A percentile compares a stretch with the other conserved stretches of the same genome.
Conservation (phyloP, 331 rosid genomes). For the Saraca asoca region DNA sequence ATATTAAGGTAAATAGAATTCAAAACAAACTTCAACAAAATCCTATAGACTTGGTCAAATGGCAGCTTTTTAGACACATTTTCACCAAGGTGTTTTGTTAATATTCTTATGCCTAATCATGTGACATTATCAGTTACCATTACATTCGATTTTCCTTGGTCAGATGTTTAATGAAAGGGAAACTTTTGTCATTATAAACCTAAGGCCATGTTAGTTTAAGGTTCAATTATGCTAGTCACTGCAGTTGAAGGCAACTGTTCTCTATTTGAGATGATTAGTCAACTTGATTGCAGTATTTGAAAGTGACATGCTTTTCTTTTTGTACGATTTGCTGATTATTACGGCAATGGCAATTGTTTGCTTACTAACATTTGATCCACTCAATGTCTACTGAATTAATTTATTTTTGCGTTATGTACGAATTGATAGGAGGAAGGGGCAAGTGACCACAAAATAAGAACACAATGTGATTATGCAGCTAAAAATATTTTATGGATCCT, state of each 20-base stretch:
- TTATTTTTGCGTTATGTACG: conserved; percentile 20
- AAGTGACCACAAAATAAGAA: conserved; percentile 86
- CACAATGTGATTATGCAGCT: conserved; percentile 81
- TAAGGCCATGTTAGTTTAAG: conserved; percentile 18
- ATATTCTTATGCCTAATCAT: conserved; percentile 18
- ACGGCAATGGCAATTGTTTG: background rate
- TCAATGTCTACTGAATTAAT: conserved; percentile 7
- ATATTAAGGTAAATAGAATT: too few species aligned
- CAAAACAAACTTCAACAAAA: too few species aligned
- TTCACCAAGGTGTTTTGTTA: conserved; percentile 11
- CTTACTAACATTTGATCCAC: background rate
- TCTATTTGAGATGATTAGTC: conserved; percentile 14
- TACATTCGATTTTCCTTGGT: conserved; percentile 9
- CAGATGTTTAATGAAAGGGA: conserved; percentile 25
- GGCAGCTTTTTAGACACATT: too few species aligned
- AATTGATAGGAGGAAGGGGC: conserved; percentile 80
- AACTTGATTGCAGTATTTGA: conserved; percentile 3
- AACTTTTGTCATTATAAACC: conserved; percentile 4
- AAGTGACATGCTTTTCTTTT: background rate
- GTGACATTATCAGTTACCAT: conserved; percentile 27
- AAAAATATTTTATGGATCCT: conserved; percentile 94
- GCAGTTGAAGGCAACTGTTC: conserved; percentile 30
- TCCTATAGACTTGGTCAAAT: too few species aligned
- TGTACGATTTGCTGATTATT: conserved; percentile 11
- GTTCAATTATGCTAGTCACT: conserved; percentile 16